These are phyloP conservation scores for Candida sanyaensis DNA, from an alignment of 1,139 yeast genomes.

Conservation along the genomic window DNA sequence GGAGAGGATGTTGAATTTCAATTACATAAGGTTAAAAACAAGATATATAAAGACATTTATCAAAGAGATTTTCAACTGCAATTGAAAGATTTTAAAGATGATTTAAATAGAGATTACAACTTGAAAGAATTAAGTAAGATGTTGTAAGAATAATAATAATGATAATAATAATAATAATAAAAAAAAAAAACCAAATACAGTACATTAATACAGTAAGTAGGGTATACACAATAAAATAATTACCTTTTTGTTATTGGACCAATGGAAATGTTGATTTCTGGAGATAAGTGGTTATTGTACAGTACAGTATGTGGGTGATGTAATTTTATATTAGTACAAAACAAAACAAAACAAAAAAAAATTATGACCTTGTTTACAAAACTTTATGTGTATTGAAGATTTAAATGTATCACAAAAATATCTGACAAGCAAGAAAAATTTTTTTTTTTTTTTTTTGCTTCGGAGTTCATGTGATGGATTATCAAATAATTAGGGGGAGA, in stretches of 20 bases:
- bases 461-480: conserved; percentile 1
- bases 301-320: not conserved
- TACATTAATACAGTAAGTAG: too few relatives aligned
- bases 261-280: not conserved
- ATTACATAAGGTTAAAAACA: conserved; percentile 23
- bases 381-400: too few relatives aligned
- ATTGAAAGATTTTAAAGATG: conserved; percentile 25
- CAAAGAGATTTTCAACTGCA: conserved; percentile 21
- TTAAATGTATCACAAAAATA: too few relatives aligned
- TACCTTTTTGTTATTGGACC: not conserved
- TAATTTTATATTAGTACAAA: not conserved
- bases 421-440: not conserved
- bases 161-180: too few relatives aligned
- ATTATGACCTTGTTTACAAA: not conserved
- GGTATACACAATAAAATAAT: not conserved
- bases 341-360: not conserved
- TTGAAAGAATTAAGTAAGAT: conserved; percentile 24
- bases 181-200: too few relatives aligned
- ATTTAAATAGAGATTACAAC: conserved; percentile 30
- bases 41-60: conserved; percentile 29
- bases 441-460: not conserved
- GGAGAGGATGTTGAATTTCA: conserved; percentile 20
- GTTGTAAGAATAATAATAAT: conserved; percentile 1
- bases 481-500: too few relatives aligned
- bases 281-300: not conserved